A percentile compares a stretch with the other conserved stretches of the same genome.
phyloP scores from a whole-genome alignment of 192 early-diverging fungal genomes.

The Phycomyces nitens region DNA sequence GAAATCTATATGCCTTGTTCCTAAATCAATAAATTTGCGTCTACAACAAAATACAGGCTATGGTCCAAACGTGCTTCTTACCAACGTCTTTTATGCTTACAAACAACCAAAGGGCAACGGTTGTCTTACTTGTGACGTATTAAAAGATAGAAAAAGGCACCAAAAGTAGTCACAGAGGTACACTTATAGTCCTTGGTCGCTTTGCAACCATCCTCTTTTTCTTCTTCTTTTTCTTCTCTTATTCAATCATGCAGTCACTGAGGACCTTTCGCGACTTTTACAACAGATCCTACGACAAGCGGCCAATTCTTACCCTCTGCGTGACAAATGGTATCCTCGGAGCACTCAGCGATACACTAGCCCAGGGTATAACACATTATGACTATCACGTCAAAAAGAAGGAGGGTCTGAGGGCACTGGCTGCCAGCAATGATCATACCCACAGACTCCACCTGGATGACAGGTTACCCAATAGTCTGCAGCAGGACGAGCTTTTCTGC shows the following conservation, averaged over 20 bases:
- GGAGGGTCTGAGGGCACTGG: background rate
- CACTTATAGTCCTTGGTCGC: too few species aligned
- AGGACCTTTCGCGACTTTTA: conserved; percentile 30
- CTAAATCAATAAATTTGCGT: too few species aligned
- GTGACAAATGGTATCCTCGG: conserved; percentile 65
- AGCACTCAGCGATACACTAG: conserved; percentile 58
- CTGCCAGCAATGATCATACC: background rate
- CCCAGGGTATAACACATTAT: conserved; percentile 50
- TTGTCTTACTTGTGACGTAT: too few species aligned
- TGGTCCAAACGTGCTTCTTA: too few species aligned
- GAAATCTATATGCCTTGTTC: too few species aligned
- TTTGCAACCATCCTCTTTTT: background rate
- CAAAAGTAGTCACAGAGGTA: too few species aligned
- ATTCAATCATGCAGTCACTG: conserved; percentile 9
- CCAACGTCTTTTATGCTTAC: too few species aligned
- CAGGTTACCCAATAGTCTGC: conserved; percentile 9
- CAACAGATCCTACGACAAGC: conserved; percentile 41
- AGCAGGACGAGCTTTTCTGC: conserved; percentile 1
- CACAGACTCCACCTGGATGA: conserved; percentile 13
- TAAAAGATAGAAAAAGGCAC: too few species aligned
- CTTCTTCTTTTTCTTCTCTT: background rate
- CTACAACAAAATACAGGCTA: too few species aligned
- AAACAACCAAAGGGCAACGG: too few species aligned
- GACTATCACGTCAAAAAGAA: conserved; percentile 20
- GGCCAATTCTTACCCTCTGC: conserved; percentile 63